Conservation (phyloP, 768 basidiomycete species). For the Neoboletus subvelutipes region DNA sequence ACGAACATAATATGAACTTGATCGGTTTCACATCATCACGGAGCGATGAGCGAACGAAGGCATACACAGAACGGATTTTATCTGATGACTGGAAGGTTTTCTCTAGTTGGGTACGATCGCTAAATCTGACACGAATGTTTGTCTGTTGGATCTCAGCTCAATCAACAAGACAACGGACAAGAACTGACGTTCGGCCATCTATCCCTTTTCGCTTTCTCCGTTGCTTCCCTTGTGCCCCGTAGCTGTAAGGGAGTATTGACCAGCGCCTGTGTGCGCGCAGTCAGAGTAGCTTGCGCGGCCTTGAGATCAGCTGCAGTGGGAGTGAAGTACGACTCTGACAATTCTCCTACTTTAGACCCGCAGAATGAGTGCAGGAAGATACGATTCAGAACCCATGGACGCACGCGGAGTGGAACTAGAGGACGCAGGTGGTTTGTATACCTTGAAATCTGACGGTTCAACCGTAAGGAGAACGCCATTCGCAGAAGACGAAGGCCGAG, state of each 20-base stretch:
- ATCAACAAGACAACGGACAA: neutral
- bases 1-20: constrained; percentile 84
- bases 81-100: constrained; percentile 71
- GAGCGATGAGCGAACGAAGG: constrained; percentile 72
- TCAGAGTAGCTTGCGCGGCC: constrained; percentile 60
- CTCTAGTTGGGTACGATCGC: constrained; percentile 81
- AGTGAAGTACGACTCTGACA: constrained; percentile 74
- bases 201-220: constrained; percentile 56
- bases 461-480: neutral
- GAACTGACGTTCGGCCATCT: constrained; percentile 68
- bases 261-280: constrained; percentile 60
- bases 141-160: constrained; percentile 50
- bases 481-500: constrained; percentile 2
- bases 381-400: constrained; percentile 18
- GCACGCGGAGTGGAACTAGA: constrained; percentile 33
- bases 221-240: constrained; percentile 60
- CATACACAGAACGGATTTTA: constrained; percentile 82
- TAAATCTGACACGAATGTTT: constrained; percentile 77
- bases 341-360: constrained; percentile 37
- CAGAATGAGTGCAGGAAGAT: constrained; percentile 3
- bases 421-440: constrained; percentile 46
- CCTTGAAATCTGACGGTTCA: constrained; percentile 40
- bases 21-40: constrained; percentile 72
- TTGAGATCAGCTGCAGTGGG: constrained; percentile 71
- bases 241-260: constrained; percentile 70